A percentile compares a stretch with the other conserved stretches of the same genome.
These are phyloP conservation scores for Saturnispora serradocipensis DNA, from an alignment of 805 yeast genomes.

Conservation along the genomic window DNA sequence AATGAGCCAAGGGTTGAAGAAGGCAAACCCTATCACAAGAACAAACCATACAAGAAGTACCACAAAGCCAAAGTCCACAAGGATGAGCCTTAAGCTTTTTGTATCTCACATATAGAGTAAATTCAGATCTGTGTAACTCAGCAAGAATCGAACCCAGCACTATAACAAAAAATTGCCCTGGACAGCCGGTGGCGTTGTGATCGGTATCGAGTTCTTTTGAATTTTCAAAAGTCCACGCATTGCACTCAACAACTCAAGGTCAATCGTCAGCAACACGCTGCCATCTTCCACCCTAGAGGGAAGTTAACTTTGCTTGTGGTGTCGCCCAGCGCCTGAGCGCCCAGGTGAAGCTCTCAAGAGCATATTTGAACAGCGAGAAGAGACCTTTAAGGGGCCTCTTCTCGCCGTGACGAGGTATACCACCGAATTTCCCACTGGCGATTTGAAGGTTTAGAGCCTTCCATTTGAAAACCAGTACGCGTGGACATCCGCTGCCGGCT, in stretches of 20 bases:
- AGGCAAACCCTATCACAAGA: not conserved
- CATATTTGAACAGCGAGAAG: conserved; percentile 12
- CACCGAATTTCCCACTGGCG: conserved; percentile 38
- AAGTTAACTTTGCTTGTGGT: conserved; percentile 27
- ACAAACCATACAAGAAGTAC: not conserved
- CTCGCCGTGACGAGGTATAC: conserved; percentile 16
- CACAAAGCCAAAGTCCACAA: not conserved
- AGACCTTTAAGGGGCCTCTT: not conserved
- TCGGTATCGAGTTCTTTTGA: conserved; percentile 33
- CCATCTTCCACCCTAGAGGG: conserved; percentile 20
- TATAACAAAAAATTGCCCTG: conserved; percentile 1
- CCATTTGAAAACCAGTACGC: conserved; percentile 30
- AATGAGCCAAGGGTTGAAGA: not conserved
- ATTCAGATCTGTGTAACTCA: not conserved
- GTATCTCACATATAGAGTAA: not conserved
- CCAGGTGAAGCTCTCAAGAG: conserved; percentile 30
- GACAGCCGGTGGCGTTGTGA: conserved; percentile 20
- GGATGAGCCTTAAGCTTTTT: not conserved
- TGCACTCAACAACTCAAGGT: conserved; percentile 30
- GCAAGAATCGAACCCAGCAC: conserved; percentile 1
- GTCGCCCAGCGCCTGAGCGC: conserved; percentile 33
- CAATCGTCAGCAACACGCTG: conserved; percentile 33
- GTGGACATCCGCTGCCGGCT: conserved; percentile 22
- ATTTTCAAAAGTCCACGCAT: conserved; percentile 26
- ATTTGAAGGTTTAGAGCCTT: not conserved